Conservation (phyloP, 331 rosid species). For the Acacia pycnantha region DNA sequence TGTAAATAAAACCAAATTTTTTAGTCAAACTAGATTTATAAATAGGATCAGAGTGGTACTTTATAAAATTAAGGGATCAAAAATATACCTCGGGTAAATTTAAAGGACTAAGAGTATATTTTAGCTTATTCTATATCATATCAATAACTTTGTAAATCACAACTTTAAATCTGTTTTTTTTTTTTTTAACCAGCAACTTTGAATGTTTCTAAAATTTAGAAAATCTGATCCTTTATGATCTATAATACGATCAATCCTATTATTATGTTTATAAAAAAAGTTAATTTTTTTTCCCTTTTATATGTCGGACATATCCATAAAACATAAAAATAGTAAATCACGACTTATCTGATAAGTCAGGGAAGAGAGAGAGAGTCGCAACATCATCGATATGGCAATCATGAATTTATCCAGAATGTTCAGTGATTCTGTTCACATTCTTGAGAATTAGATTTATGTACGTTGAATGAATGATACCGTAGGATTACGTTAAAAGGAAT, state of each 20-base stretch:
- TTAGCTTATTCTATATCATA: too few species aligned
- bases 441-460: neutral
- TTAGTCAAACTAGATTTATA: too few species aligned
- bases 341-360: neutral
- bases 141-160: neutral
- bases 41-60: too few species aligned
- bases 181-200: too few species aligned
- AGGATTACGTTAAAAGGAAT: neutral
- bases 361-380: neutral
- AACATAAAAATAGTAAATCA: neutral
- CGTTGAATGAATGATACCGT: neutral
- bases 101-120: too few species aligned
- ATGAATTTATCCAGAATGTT: constrained; percentile 3
- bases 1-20: too few species aligned
- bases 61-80: too few species aligned
- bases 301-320: neutral
- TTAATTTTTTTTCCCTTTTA: neutral
- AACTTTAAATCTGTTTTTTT: too few species aligned
- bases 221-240: neutral
- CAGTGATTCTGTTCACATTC: neutral
- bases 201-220: too few species aligned
- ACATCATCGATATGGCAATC: neutral
- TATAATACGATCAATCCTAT: neutral
- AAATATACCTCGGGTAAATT: too few species aligned
- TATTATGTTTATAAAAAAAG: too few species aligned